phyloP scores from a whole-genome alignment of 768 basidiomycete species.

The Leccinum arenicola region DNA sequence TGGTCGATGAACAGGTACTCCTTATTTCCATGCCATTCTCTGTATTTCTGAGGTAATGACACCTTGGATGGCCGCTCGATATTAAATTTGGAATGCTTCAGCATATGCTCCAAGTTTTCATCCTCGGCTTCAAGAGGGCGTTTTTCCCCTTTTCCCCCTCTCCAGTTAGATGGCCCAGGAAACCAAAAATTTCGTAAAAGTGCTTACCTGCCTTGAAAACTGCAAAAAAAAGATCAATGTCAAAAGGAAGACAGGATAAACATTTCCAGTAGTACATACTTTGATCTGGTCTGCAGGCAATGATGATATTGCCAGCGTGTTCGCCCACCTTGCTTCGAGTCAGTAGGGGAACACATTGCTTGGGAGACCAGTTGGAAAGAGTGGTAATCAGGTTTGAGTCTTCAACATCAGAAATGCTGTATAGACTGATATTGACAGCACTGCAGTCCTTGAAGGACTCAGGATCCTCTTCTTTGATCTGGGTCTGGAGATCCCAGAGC shows the following conservation, averaged over 20 bases:
- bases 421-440: background rate
- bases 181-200: background rate
- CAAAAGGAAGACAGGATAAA: background rate
- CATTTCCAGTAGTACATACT: background rate
- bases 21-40: too few relatives aligned
- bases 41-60: too few relatives aligned
- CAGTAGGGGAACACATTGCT: background rate
- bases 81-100: background rate
- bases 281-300: background rate
- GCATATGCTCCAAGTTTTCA: background rate
- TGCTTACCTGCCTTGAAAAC: background rate
- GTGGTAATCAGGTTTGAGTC: background rate
- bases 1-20: too few relatives aligned
- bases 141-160: background rate
- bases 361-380: background rate
- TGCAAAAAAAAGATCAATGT: background rate
- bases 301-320: background rate
- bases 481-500: background rate
- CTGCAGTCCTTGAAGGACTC: background rate
- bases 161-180: background rate
- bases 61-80: background rate
- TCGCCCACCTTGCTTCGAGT: background rate
- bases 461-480: background rate
- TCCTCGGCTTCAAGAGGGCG: background rate
- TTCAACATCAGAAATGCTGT: background rate